phyloP scores from a whole-genome alignment of 2,329 filamentous ascomycete species.

The Venturia asperata region DNA sequence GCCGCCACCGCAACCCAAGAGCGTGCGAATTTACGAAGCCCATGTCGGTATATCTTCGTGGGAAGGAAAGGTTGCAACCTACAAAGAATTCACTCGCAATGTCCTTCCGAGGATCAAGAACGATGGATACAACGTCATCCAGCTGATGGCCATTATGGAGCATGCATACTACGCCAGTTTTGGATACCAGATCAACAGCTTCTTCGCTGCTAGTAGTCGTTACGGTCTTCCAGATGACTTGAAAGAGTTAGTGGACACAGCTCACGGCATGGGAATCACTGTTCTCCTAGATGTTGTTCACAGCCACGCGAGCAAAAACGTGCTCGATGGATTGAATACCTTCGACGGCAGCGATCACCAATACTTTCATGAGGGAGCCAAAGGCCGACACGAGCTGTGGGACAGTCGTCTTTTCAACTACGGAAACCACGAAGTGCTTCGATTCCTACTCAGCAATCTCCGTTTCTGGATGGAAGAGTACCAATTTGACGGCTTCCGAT shows the following conservation, averaged over 20 bases:
- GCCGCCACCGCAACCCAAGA: slow-evolving; percentile 74
- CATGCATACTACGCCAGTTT: slow-evolving; percentile 99
- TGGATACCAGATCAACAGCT: slow-evolving; percentile 97
- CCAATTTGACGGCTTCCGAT: slow-evolving; percentile 91
- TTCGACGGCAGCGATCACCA: slow-evolving; percentile 93
- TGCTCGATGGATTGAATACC: slow-evolving; percentile 87
- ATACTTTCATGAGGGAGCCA: slow-evolving; percentile 85
- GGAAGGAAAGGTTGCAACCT: slow-evolving; percentile 80
- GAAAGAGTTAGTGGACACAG: slow-evolving; percentile 93
- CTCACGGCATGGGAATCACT: slow-evolving; percentile 81
- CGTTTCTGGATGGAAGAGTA: slow-evolving; percentile 99
- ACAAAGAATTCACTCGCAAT: slow-evolving; percentile 92
- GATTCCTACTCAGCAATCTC: slow-evolving; percentile 93
- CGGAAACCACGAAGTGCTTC: slow-evolving; percentile 83
- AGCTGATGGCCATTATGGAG: slow-evolving; percentile 98
- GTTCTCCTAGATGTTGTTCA: slow-evolving; percentile 94
- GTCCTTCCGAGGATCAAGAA: slow-evolving; percentile 86
- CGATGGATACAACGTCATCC: slow-evolving; percentile 93
- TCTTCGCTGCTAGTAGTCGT: slow-evolving; percentile 93
- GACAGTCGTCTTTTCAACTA: slow-evolving; percentile 98
- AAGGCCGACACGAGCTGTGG: slow-evolving; percentile 87
- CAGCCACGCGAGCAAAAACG: slow-evolving; percentile 96
- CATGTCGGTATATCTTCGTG: slow-evolving; percentile 95
- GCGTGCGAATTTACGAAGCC: slow-evolving; percentile 94
- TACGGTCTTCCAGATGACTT: slow-evolving; percentile 91